Evolutionary conservation across 2,329 filamentous ascomycete species (phyloP).

Genomic region (Colletotrichum sp.): DNA sequence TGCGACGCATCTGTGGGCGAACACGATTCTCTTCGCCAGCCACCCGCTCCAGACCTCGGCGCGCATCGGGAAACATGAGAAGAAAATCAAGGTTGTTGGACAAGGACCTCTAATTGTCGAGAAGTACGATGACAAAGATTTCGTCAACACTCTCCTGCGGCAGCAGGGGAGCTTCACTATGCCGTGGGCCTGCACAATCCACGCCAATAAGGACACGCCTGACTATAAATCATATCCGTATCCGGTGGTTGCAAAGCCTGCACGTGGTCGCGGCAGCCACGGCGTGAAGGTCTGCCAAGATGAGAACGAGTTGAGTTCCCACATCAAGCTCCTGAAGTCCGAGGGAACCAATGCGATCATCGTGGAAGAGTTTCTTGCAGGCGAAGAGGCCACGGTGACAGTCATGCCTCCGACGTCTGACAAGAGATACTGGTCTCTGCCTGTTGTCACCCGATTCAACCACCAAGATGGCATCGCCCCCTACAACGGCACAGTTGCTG

Average conservation of each 20-base stretch:
- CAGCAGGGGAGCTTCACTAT: background rate
- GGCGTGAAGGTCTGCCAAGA: background rate
- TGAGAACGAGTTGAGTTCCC: background rate
- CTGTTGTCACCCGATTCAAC: constrained; percentile 51
- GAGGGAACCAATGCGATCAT: background rate
- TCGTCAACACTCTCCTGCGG: background rate
- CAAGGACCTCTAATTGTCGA: background rate
- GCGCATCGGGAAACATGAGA: background rate
- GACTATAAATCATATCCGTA: background rate
- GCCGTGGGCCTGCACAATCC: background rate
- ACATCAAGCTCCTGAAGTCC: background rate
- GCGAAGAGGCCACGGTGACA: background rate
- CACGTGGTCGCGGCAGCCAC: background rate
- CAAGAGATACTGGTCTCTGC: constrained; percentile 39
- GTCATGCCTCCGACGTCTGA: constrained; percentile 51
- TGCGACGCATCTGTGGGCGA: background rate
- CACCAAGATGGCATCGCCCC: constrained; percentile 51
- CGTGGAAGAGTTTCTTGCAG: background rate
- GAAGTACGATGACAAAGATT: background rate
- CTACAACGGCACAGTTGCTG: constrained; percentile 53
- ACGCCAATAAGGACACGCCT: background rate
- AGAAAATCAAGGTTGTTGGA: background rate
- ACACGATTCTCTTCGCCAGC: background rate
- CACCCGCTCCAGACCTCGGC: background rate
- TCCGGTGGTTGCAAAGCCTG: background rate